These are phyloP conservation scores for Zoysia matrella DNA, from an alignment of 202 grass and related monocot genomes.

Conservation along the genomic window DNA sequence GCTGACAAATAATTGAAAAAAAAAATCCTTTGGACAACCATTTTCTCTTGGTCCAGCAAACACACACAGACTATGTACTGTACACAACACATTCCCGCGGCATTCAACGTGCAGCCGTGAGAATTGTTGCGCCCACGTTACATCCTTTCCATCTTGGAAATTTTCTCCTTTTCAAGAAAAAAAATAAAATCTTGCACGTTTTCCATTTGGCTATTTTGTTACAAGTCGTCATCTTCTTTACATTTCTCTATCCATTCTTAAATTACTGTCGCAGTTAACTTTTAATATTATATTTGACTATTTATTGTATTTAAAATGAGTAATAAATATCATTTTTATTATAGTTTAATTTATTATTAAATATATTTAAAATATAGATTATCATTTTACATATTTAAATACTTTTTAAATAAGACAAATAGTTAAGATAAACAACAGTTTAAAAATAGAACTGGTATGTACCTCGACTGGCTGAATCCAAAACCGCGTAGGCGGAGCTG, in stretches of 20 bases:
- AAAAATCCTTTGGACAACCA: neutral
- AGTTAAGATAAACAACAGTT: too few species aligned
- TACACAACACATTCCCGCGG: neutral
- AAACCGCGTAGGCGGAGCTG: slow-evolving; percentile 18
- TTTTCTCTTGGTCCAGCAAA: neutral
- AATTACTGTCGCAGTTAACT: too few species aligned
- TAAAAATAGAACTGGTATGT: too few species aligned
- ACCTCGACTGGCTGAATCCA: slow-evolving; percentile 18
- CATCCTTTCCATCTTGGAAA: neutral
- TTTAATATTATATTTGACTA: too few species aligned
- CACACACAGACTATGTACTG: neutral
- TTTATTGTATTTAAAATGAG: too few species aligned
- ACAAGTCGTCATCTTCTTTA: neutral
- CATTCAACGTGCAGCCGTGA: neutral
- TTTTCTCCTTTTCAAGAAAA: neutral
- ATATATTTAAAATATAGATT: too few species aligned
- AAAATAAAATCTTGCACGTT: neutral
- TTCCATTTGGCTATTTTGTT: too few species aligned
- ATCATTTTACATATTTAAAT: too few species aligned
- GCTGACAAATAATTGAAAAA: neutral
- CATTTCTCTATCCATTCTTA: neutral
- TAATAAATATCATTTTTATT: too few species aligned
- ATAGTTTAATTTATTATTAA: too few species aligned
- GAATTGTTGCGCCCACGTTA: slow-evolving; percentile 18
- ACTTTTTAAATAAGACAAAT: too few species aligned